phyloP scores from a whole-genome alignment of 441 rosid genomes.

The Pelargonium myrrhifolium region DNA sequence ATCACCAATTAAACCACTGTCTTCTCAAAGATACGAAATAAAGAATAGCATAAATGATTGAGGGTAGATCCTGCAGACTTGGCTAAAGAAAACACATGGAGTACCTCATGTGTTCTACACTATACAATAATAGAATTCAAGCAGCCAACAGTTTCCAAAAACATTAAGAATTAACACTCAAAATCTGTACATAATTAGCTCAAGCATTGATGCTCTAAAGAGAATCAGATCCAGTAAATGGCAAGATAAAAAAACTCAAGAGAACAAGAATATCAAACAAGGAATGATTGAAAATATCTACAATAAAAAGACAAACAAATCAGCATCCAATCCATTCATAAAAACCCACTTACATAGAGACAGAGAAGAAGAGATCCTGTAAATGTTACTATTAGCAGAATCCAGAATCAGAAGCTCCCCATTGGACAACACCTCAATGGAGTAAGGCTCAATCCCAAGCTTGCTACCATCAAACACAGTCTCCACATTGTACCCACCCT shows the following conservation, averaged over 20 bases:
- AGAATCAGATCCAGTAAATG: not conserved
- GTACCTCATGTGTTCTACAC: not conserved
- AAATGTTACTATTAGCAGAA: constrained; percentile 74
- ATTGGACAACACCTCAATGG: constrained; percentile 63
- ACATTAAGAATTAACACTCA: no score
- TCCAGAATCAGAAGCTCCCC: constrained; percentile 87
- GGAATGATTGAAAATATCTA: constrained; percentile 17
- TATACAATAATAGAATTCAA: not conserved
- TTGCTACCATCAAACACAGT: constrained; percentile 96
- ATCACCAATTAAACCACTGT: not conserved
- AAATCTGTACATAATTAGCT: not conserved
- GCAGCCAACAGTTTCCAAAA: no score
- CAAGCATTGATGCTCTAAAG: not conserved
- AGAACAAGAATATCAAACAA: not conserved
- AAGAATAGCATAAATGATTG: not conserved
- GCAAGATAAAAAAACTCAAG: not conserved
- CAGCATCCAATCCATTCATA: not conserved
- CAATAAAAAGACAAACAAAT: constrained; percentile 6
- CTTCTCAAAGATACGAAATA: not conserved
- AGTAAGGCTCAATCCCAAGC: constrained; percentile 79
- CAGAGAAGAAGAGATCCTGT: constrained; percentile 75
- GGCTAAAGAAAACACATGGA: not conserved
- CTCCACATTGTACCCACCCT: constrained; percentile 79
- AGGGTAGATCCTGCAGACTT: not conserved
- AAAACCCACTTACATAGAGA: constrained; percentile 63